Evolutionary conservation across 257 asterid species (phyloP), one percentile per base, ranked within the genome.

Genomic region (Knoxia roxburghii): DNA sequence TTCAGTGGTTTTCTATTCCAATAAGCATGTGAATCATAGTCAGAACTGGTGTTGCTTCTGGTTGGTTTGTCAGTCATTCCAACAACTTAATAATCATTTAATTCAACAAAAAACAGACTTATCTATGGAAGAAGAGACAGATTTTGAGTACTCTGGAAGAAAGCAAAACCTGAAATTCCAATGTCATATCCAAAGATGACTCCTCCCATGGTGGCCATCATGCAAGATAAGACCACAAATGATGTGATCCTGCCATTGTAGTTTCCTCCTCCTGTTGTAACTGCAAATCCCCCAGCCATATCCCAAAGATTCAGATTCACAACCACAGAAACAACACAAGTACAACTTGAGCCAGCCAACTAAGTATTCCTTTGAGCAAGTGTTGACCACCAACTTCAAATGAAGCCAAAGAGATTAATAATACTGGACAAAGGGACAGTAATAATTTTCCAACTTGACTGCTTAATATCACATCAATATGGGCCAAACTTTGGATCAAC

Each of bases 171-270:
- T 76, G 97, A 88, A 68, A 91, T 82, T 77, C 97, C 97, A 45
- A 88, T 84, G 68, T 90, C 97, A 30, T 90, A 90, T 61, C 97
- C 97, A 62, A 90, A 88, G 59, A 90, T 86, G 54, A 88, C 75
- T 27, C 96, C 97, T 50, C 96, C 95, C 86, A 77, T 80, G 76
- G 96, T 84, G 26, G 97, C 95, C 82, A 88, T 79, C 84, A 80
- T 74, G 39, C 91, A 90, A 67, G 97, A 84, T 12, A 88, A 46
- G 43, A 80, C 80, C 11, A 90, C 93, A 60, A 85, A 85, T 15
- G 53, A 33, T 17, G 96, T 90, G 39, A 90, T 68, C 65, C 72
- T 82, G 52, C 93, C 97, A 67, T 82, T 77, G 75, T 88, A 90
- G 17, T 68, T 68, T 33, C 71, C 73, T 48, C 63, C 81, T 51